These are phyloP conservation scores for Melanogaster broomeanus DNA, from an alignment of 768 basidiomycete species.

Conservation along the genomic window DNA sequence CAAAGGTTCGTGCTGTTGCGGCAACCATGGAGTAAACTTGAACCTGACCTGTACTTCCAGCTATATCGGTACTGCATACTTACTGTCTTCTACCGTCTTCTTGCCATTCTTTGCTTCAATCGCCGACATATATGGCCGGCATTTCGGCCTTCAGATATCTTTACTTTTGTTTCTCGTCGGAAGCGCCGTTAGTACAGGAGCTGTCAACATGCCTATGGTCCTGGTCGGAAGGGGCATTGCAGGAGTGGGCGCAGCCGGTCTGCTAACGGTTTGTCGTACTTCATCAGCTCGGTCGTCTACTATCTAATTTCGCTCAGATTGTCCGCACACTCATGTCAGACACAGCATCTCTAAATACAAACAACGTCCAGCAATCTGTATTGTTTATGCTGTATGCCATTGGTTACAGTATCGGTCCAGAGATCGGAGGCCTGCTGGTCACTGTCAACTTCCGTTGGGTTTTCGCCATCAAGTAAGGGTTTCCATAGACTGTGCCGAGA, in stretches of 20 bases:
- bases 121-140: constrained; percentile 52
- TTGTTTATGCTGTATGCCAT: constrained; percentile 44
- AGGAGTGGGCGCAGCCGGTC: constrained; percentile 50
- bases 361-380: constrained; percentile 45
- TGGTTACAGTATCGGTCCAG: constrained; percentile 46
- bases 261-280: constrained; percentile 31
- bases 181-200: constrained; percentile 48
- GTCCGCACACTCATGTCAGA: constrained; percentile 43
- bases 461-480: constrained; percentile 48
- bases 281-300: background rate
- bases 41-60: constrained; percentile 19
- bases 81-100: no score
- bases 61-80: no score
- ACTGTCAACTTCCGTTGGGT: no score
- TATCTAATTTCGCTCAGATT: no score
- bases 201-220: constrained; percentile 45
- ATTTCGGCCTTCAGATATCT: constrained; percentile 46
- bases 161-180: constrained; percentile 48
- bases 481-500: no score
- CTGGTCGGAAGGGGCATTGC: constrained; percentile 47
- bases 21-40: background rate
- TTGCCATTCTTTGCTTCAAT: no score
- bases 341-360: constrained; percentile 41
- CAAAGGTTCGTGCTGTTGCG: constrained; percentile 19
- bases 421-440: constrained; percentile 44